A percentile compares a stretch with the other conserved stretches of the same genome.
Evolutionary conservation across 768 basidiomycete species (phyloP).

Genomic region (Coprinellus micaceus): DNA sequence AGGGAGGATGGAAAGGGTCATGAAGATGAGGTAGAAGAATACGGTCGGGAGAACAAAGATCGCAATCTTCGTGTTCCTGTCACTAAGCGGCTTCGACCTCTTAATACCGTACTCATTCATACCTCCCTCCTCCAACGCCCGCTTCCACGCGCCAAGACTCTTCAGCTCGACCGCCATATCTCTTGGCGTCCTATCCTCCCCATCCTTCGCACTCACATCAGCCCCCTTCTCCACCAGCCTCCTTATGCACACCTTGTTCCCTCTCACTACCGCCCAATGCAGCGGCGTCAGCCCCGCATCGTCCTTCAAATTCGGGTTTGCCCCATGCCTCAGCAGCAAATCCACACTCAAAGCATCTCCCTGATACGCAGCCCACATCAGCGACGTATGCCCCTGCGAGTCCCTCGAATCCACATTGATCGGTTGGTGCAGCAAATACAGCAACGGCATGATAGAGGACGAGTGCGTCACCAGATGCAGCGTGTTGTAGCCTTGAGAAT

Average conservation of each 20-base stretch:
- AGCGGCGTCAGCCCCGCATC: slow-evolving; percentile 82
- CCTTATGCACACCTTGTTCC: slow-evolving; percentile 84
- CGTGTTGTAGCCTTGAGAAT: slow-evolving; percentile 94
- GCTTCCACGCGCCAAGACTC: slow-evolving; percentile 84
- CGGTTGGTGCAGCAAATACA: slow-evolving; percentile 91
- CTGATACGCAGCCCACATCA: slow-evolving; percentile 99
- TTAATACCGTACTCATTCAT: slow-evolving; percentile 72
- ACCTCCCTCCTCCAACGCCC: slow-evolving; percentile 85
- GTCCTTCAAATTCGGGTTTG: slow-evolving; percentile 73
- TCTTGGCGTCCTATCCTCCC: slow-evolving; percentile 78
- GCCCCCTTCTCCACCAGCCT: slow-evolving; percentile 83
- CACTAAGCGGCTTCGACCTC: slow-evolving; percentile 64
- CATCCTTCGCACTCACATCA: slow-evolving; percentile 76
- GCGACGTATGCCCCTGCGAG: slow-evolving; percentile 85
- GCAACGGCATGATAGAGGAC: slow-evolving; percentile 88
- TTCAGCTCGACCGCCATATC: slow-evolving; percentile 96
- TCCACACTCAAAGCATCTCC: slow-evolving; percentile 96
- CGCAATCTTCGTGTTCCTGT: slow-evolving; percentile 76
- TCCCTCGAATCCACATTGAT: slow-evolving; percentile 89
- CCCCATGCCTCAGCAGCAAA: slow-evolving; percentile 81
- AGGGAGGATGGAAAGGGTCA: slow-evolving; percentile 76
- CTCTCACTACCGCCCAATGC: slow-evolving; percentile 97
- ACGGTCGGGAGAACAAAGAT: slow-evolving; percentile 77
- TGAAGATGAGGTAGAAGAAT: slow-evolving; percentile 81
- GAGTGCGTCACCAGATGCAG: slow-evolving; percentile 95